Percentiles rank a stretch among this genome's conserved stretches.
phyloP scores from a whole-genome alignment of 2,329 filamentous ascomycete species.

The Chaetoscypha palmicola region DNA sequence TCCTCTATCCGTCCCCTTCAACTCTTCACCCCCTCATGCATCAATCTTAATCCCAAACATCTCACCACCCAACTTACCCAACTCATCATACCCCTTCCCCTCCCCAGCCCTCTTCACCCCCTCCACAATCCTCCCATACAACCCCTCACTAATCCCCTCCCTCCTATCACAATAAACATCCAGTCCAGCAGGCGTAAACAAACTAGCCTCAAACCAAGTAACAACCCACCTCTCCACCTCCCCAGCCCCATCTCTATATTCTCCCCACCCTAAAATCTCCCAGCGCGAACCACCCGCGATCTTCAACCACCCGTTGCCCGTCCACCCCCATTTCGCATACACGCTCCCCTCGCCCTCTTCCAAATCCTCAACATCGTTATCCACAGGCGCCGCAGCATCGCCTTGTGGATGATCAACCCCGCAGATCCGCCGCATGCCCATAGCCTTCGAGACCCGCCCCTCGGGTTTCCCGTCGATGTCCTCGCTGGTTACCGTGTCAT shows the following conservation, averaged over 20 bases:
- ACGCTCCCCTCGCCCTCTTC: neutral
- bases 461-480: slow-evolving; percentile 2
- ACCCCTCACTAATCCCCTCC: slow-evolving; percentile 51
- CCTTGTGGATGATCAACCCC: slow-evolving; percentile 53
- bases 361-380: neutral
- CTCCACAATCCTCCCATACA: slow-evolving; percentile 48
- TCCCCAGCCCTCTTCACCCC: slow-evolving; percentile 46
- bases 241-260: slow-evolving; percentile 19
- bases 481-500: slow-evolving; percentile 67
- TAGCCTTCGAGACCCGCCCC: slow-evolving; percentile 38
- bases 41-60: slow-evolving; percentile 40
- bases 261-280: slow-evolving; percentile 74
- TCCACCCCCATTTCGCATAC: slow-evolving; percentile 57
- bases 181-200: slow-evolving; percentile 76
- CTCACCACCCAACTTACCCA: slow-evolving; percentile 46
- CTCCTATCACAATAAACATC: slow-evolving; percentile 66
- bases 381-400: slow-evolving; percentile 25
- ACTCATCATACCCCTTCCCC: slow-evolving; percentile 41
- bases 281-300: slow-evolving; percentile 66
- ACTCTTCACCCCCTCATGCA: slow-evolving; percentile 3
- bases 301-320: slow-evolving; percentile 66
- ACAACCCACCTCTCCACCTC: slow-evolving; percentile 59
- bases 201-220: slow-evolving; percentile 75
- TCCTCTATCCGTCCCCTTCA: no score
- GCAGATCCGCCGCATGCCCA: slow-evolving; percentile 50